phyloP scores from a whole-genome alignment of 176 grass and related monocot genomes.

The Phoenix roebelenii region DNA sequence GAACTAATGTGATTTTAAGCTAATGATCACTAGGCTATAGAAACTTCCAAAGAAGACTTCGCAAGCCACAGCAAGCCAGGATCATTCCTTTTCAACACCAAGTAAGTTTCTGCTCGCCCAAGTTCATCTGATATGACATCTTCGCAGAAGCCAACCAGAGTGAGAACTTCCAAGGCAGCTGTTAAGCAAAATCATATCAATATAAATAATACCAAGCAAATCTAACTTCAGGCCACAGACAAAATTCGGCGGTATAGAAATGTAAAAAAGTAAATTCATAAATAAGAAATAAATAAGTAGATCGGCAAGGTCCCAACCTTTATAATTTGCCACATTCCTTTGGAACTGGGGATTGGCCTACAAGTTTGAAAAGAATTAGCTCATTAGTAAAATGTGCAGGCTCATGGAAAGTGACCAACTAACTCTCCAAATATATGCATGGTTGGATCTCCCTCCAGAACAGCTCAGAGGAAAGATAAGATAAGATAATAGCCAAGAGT shows the following conservation, averaged over 20 bases:
- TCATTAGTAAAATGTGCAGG: neutral
- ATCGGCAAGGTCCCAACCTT: slow-evolving; percentile 24
- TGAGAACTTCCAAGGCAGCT: slow-evolving; percentile 88
- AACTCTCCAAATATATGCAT: no score
- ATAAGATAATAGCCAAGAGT: neutral
- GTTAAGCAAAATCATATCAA: neutral
- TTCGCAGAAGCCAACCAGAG: slow-evolving; percentile 80
- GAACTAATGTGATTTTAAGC: no score
- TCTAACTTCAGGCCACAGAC: neutral
- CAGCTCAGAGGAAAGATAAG: neutral
- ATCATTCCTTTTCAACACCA: slow-evolving; percentile 90
- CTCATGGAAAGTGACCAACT: no score
- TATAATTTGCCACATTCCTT: slow-evolving; percentile 60
- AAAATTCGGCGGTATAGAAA: no score
- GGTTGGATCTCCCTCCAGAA: no score
- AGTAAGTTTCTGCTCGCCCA: slow-evolving; percentile 47
- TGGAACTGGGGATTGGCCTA: slow-evolving; percentile 84
- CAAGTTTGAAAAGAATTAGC: neutral
- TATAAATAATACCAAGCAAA: neutral
- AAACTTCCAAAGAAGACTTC: slow-evolving; percentile 79
- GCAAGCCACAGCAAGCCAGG: slow-evolving; percentile 85
- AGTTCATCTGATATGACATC: slow-evolving; percentile 57
- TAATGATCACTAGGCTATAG: slow-evolving; percentile 29
- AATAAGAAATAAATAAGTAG: neutral
- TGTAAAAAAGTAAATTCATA: neutral